A percentile compares a stretch with the other conserved stretches of the same genome.
These are phyloP conservation scores for Talaromyces sp. DNA, from an alignment of 2,329 filamentous ascomycete genomes.

Conservation along the genomic window DNA sequence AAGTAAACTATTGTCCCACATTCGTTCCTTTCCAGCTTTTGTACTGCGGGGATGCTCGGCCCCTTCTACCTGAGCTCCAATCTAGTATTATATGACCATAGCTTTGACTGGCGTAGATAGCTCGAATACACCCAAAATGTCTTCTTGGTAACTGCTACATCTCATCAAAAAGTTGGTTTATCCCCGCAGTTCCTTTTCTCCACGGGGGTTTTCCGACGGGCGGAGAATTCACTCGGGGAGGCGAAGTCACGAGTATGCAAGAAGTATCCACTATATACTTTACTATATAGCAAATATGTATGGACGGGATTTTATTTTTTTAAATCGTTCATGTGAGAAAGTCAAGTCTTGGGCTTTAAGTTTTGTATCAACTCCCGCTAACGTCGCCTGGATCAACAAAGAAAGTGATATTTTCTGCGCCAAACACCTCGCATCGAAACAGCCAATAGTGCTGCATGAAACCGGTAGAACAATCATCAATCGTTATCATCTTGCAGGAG, in stretches of 20 bases:
- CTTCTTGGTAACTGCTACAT: no score
- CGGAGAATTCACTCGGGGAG: neutral
- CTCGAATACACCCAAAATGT: neutral
- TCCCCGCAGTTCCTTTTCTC: neutral
- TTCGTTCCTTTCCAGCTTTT: neutral
- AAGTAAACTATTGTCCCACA: neutral
- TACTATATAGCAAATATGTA: neutral
- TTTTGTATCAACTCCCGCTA: neutral
- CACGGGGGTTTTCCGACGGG: neutral
- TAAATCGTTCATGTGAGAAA: no score
- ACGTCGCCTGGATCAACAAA: neutral
- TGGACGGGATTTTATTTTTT: no score
- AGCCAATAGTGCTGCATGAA: neutral
- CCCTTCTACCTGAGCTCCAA: neutral
- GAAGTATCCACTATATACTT: neutral
- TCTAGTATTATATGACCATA: neutral
- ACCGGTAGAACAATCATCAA: slow-evolving; percentile 17
- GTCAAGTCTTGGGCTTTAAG: neutral
- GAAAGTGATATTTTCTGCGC: neutral
- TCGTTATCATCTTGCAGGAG: slow-evolving; percentile 37
- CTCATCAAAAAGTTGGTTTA: neutral
- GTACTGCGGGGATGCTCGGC: neutral
- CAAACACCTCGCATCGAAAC: neutral
- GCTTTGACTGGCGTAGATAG: neutral
- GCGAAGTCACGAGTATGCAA: neutral